A percentile compares a stretch with the other conserved stretches of the same genome.
Evolutionary conservation across 148 eudicot genomes (phyloP).

Genomic region (Camellia japonica): DNA sequence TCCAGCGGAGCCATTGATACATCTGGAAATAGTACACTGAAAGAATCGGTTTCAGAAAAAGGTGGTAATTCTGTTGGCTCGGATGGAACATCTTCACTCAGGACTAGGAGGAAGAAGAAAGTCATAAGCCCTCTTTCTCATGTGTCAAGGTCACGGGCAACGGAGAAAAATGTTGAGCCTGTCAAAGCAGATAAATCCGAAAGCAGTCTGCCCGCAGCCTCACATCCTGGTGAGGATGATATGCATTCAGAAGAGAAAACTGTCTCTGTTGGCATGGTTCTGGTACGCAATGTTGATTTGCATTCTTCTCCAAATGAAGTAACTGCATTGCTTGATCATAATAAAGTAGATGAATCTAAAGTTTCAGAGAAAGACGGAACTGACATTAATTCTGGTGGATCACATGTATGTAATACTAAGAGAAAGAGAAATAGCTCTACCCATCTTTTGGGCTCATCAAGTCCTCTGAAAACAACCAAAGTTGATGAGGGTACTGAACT

Average conservation of each 20-base stretch:
- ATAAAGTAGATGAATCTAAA: slow-evolving; percentile 16
- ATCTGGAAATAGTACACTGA: slow-evolving; percentile 18
- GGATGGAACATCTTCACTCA: slow-evolving; percentile 21
- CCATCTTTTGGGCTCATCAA: slow-evolving; percentile 17
- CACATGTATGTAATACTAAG: slow-evolving; percentile 18
- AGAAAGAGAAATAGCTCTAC: slow-evolving; percentile 22
- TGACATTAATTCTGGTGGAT: slow-evolving; percentile 25
- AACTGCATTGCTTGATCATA: not conserved
- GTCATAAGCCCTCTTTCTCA: slow-evolving; percentile 16
- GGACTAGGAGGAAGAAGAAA: slow-evolving; percentile 47
- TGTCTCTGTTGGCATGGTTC: slow-evolving; percentile 15
- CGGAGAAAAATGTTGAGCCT: slow-evolving; percentile 24
- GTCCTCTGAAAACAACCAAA: slow-evolving; percentile 17
- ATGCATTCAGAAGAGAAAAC: slow-evolving; percentile 20
- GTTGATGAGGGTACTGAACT: slow-evolving; percentile 22
- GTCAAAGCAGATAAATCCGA: slow-evolving; percentile 21
- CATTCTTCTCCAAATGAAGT: slow-evolving; percentile 18
- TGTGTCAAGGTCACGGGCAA: slow-evolving; percentile 29
- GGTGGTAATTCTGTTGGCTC: slow-evolving; percentile 22
- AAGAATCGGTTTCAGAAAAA: slow-evolving; percentile 27
- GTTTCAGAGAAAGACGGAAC: slow-evolving; percentile 17
- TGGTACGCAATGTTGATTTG: slow-evolving; percentile 16
- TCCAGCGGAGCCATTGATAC: slow-evolving; percentile 16
- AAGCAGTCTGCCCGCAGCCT: slow-evolving; percentile 20
- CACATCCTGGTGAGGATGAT: slow-evolving; percentile 20